Base-by-base conservation (phyloP, 352 stramenopile species). In the Globisporangium megalacanthum region DNA sequence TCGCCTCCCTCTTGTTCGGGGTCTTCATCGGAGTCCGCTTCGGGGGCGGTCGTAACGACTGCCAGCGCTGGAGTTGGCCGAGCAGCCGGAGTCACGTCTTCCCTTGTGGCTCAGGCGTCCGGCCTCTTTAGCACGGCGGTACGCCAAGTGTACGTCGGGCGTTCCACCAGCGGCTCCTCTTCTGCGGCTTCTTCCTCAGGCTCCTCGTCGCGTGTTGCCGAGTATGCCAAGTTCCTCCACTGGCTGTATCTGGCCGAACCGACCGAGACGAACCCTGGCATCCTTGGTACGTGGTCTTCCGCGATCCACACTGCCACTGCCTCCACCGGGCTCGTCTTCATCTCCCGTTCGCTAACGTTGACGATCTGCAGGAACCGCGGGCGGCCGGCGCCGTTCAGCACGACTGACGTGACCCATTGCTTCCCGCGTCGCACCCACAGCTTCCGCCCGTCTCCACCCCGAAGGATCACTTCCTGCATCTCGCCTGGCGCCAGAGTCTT, bases 111-210 rank as follows among this genome's bases (percentile, higher is more conserved):
- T n/a, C n/a, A n/a, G n/a, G n/a, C n/a, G n/a, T n/a, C n/a, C n/a
- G n/a, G n/a, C n/a, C n/a, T n/a, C n/a, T n/a, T n/a, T n/a, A n/a
- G n/a, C n/a, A n/a, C n/a, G n/a, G n/a, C n/a, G n/a, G n/a, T n/a
- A n/a, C n/a, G n/a, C n/a, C n/a, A n/a, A n/a, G n/a, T n/a, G n/a
- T n/a, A n/a, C n/a, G n/a, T n/a, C n/a, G n/a, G n/a, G n/a, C n/a
- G n/a, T n/a, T n/a, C n/a, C n/a, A n/a, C n/a, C n/a, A n/a, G n/a
- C n/a, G n/a, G n/a, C n/a, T n/a, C n/a, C n/a, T n/a, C n/a, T n/a
- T n/a, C n/a, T n/a, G n/a, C n/a, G n/a, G n/a, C n/a, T n/a, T 17
- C 2, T 56, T 59, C 1, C 14, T 41, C 0, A 66, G 64, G 59
- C 3, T 19, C 1, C 60, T 49, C 0, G 49, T 70, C 8, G 35